These are phyloP conservation scores for Tulasnella sp. DNA, from an alignment of 768 basidiomycete species.

Conservation along the genomic window DNA sequence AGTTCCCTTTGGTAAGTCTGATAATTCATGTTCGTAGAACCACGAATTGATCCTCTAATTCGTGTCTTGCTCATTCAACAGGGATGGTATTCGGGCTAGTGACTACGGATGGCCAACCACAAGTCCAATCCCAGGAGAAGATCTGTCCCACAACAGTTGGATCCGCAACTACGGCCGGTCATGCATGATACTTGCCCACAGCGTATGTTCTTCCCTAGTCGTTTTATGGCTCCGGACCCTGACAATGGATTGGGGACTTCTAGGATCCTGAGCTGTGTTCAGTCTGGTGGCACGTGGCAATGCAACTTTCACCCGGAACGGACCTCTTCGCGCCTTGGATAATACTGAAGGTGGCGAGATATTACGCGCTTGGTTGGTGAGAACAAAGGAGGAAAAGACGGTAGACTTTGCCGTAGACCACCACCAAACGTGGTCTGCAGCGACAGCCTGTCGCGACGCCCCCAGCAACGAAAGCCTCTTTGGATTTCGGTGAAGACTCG, in stretches of 20 bases:
- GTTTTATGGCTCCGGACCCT: not conserved
- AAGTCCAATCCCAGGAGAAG: slow-evolving; percentile 2
- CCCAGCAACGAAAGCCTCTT: too few species aligned
- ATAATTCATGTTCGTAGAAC: not conserved
- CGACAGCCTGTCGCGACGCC: too few species aligned
- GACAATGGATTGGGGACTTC: not conserved
- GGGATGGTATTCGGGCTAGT: too few species aligned
- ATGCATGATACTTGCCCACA: not conserved
- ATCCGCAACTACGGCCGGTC: not conserved
- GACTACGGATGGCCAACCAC: not conserved
- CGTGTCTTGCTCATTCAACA: not conserved
- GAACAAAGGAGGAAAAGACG: too few species aligned
- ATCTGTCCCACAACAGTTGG: not conserved
- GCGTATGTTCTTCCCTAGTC: not conserved
- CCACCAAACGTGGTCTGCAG: too few species aligned
- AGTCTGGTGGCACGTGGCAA: slow-evolving; percentile 3
- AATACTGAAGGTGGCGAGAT: not conserved
- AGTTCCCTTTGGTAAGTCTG: not conserved
- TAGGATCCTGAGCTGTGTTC: slow-evolving; percentile 4
- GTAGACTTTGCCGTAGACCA: too few species aligned
- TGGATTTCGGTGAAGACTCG: too few species aligned
- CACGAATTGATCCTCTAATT: not conserved
- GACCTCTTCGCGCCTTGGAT: slow-evolving; percentile 16
- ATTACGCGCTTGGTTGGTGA: not conserved
- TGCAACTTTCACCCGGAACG: slow-evolving; percentile 3